Conservation (phyloP, 495 filamentous ascomycete genomes). For the Neurospora sp. region DNA sequence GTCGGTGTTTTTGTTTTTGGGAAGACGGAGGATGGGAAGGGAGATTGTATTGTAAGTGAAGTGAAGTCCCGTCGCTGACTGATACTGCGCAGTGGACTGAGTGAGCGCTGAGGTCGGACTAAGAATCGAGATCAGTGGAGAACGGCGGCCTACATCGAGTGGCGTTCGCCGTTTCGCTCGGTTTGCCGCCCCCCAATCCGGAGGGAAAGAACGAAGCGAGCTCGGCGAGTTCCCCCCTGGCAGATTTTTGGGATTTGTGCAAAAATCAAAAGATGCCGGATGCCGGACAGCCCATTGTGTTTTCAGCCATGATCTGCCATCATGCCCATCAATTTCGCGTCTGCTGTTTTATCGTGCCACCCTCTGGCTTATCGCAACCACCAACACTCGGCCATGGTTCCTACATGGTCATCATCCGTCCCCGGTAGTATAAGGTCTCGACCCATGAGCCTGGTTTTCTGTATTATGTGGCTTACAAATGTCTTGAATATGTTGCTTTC, state of each 20-base stretch:
- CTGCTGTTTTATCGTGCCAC: background rate
- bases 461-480: background rate
- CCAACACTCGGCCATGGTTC: background rate
- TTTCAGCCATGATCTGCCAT: background rate
- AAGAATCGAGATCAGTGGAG: background rate
- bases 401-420: background rate
- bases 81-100: background rate
- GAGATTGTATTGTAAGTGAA: background rate
- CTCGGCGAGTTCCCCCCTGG: background rate
- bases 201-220: background rate
- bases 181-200: background rate
- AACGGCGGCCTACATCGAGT: background rate
- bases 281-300: background rate
- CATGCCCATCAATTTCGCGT: background rate
- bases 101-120: background rate
- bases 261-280: background rate
- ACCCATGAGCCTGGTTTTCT: background rate
- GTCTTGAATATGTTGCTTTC: background rate
- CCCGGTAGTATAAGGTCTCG: background rate
- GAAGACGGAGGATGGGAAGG: background rate
- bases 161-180: background rate
- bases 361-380: background rate
- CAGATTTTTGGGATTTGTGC: background rate
- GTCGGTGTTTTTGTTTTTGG: background rate
- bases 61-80: background rate